These are phyloP conservation scores for Plasmopara viticola DNA, from an alignment of 352 stramenopile genomes.

Conservation along the genomic window DNA sequence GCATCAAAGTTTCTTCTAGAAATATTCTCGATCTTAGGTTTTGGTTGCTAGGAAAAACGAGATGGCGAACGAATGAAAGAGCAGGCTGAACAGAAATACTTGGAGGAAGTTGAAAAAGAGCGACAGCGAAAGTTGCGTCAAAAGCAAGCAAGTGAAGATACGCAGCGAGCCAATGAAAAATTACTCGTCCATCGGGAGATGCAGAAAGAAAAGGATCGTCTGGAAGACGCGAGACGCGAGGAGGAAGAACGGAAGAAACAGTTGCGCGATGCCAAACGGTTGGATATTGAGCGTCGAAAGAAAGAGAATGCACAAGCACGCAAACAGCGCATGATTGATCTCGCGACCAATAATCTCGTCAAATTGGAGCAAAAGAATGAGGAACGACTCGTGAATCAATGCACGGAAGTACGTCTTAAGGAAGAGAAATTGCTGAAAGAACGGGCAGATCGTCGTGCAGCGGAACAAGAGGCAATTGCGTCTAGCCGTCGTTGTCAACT, in stretches of 20 bases:
- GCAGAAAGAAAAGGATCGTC: slow-evolving; percentile 48
- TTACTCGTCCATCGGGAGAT: slow-evolving; percentile 52
- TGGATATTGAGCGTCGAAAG: slow-evolving; percentile 55
- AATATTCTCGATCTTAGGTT: slow-evolving; percentile 1
- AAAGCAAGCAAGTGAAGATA: slow-evolving; percentile 58
- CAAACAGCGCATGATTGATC: slow-evolving; percentile 83
- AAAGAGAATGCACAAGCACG: slow-evolving; percentile 45
- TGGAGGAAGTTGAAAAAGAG: slow-evolving; percentile 53
- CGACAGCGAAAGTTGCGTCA: slow-evolving; percentile 29
- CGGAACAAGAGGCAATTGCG: slow-evolving; percentile 55
- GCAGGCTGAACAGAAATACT: slow-evolving; percentile 51
- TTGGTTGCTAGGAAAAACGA: slow-evolving; percentile 41
- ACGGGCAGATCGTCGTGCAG: slow-evolving; percentile 52
- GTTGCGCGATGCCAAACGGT: slow-evolving; percentile 50
- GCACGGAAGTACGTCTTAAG: slow-evolving; percentile 61
- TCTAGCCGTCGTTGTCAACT: slow-evolving; percentile 56
- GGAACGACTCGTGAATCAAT: slow-evolving; percentile 53
- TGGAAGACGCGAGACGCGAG: slow-evolving; percentile 67
- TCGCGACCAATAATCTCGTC: slow-evolving; percentile 64
- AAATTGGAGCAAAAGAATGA: slow-evolving; percentile 64
- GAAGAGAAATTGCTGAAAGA: slow-evolving; percentile 59
- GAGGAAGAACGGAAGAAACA: slow-evolving; percentile 69
- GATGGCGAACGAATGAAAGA: slow-evolving; percentile 59
- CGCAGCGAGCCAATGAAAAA: slow-evolving; percentile 54
- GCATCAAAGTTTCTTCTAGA: neutral